Evolutionary conservation across 495 filamentous ascomycete species (phyloP).

Genomic region (Arthonia radiata): DNA sequence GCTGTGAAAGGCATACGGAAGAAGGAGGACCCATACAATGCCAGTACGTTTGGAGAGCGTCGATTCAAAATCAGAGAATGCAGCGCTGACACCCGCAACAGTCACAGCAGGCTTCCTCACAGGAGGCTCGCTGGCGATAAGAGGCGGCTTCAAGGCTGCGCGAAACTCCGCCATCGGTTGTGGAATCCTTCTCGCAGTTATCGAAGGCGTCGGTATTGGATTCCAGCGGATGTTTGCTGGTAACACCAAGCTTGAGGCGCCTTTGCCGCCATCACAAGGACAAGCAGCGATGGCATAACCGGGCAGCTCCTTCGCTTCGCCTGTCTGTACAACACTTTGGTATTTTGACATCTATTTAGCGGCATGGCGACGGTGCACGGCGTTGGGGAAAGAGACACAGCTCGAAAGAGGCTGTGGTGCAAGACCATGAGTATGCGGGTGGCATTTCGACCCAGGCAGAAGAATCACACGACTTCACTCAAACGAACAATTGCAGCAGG

Average conservation of each 20-base stretch:
- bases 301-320: too few relatives aligned
- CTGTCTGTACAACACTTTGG: too few relatives aligned
- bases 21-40: conserved; percentile 96
- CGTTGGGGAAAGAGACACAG: too few relatives aligned
- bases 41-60: conserved; percentile 29
- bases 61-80: too few relatives aligned
- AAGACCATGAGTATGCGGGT: too few relatives aligned
- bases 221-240: conserved; percentile 93
- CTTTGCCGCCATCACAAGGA: conserved; percentile 11
- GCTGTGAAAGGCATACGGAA: conserved; percentile 86
- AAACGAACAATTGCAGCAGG: too few relatives aligned
- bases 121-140: conserved; percentile 68
- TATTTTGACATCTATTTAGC: too few relatives aligned
- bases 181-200: conserved; percentile 77
- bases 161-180: conserved; percentile 90
- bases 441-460: too few relatives aligned
- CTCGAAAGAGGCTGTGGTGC: too few relatives aligned
- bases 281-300: conserved; percentile 6
- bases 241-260: conserved; percentile 52
- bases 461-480: too few relatives aligned
- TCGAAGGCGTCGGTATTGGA: conserved; percentile 92
- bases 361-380: too few relatives aligned
- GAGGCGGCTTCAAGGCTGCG: conserved; percentile 70
- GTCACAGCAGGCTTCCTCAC: conserved; percentile 90
- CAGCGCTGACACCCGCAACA: too few relatives aligned